A percentile compares a stretch with the other conserved stretches of the same genome.
Evolutionary conservation across 129 eudicot genomes (phyloP).

Genomic region (Artemisia annua): DNA sequence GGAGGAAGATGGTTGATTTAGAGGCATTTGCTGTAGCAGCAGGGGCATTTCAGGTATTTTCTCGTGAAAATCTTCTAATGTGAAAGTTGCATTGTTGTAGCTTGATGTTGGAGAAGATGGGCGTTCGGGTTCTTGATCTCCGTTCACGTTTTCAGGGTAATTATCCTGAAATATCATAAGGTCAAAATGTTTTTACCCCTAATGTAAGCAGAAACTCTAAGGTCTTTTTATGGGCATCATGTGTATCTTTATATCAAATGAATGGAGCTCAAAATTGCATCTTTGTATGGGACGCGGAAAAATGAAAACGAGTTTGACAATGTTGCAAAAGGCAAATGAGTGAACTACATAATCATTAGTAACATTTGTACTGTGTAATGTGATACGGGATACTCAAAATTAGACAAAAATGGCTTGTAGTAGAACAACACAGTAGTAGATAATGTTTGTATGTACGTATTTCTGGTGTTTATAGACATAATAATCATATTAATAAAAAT

Average conservation of each 20-base stretch:
- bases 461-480: too few relatives aligned
- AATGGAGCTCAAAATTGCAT: not conserved
- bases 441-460: too few relatives aligned
- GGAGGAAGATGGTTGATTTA: slow-evolving; percentile 37
- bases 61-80: slow-evolving; percentile 33
- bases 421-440: too few relatives aligned
- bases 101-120: slow-evolving; percentile 50
- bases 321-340: not conserved
- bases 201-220: not conserved
- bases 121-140: slow-evolving; percentile 28
- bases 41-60: slow-evolving; percentile 54
- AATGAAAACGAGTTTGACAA: not conserved
- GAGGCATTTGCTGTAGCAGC: slow-evolving; percentile 38
- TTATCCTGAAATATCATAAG: slow-evolving; percentile 24
- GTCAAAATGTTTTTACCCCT: not conserved
- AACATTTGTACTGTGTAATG: too few relatives aligned
- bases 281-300: too few relatives aligned
- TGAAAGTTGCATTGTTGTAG: slow-evolving; percentile 45
- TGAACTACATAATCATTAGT: not conserved
- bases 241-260: not conserved
- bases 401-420: too few relatives aligned
- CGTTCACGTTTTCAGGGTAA: slow-evolving; percentile 25
- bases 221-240: slow-evolving; percentile 1
- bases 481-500: too few relatives aligned
- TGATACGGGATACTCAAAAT: too few relatives aligned